These are phyloP conservation scores for Endocalyx cinctus DNA, from an alignment of 2,329 filamentous ascomycete genomes.

Conservation along the genomic window DNA sequence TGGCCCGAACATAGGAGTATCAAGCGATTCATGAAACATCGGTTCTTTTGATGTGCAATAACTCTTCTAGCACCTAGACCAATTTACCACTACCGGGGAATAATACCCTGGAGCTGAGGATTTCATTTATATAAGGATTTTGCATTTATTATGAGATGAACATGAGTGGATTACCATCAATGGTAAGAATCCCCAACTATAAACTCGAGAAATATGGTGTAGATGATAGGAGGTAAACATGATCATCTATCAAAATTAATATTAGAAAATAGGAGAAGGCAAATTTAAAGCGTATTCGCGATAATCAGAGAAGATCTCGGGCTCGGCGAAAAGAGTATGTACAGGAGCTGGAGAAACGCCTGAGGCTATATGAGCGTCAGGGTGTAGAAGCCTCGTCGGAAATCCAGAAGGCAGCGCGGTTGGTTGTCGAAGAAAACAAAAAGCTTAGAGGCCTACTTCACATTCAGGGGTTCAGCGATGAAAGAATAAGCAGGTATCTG, in stretches of 20 bases:
- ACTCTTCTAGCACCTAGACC: background rate
- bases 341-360: slow-evolving; percentile 61
- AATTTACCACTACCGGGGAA: background rate
- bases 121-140: background rate
- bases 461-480: slow-evolving; percentile 52
- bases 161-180: too few species aligned
- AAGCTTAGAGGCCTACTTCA: slow-evolving; percentile 56
- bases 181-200: too few species aligned
- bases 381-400: slow-evolving; percentile 67
- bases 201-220: too few species aligned
- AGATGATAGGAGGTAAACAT: background rate
- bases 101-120: too few species aligned
- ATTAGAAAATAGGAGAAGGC: slow-evolving; percentile 9
- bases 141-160: too few species aligned
- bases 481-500: slow-evolving; percentile 18
- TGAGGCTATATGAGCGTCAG: slow-evolving; percentile 58
- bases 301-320: slow-evolving; percentile 74
- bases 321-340: slow-evolving; percentile 71
- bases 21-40: too few species aligned
- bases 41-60: too few species aligned
- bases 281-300: slow-evolving; percentile 46
- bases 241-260: background rate
- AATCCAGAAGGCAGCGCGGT: slow-evolving; percentile 65
- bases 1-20: too few species aligned
- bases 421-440: slow-evolving; percentile 65